Evolutionary conservation across 306 rosid genomes (phyloP).

Genomic region (Medicago lupulina): DNA sequence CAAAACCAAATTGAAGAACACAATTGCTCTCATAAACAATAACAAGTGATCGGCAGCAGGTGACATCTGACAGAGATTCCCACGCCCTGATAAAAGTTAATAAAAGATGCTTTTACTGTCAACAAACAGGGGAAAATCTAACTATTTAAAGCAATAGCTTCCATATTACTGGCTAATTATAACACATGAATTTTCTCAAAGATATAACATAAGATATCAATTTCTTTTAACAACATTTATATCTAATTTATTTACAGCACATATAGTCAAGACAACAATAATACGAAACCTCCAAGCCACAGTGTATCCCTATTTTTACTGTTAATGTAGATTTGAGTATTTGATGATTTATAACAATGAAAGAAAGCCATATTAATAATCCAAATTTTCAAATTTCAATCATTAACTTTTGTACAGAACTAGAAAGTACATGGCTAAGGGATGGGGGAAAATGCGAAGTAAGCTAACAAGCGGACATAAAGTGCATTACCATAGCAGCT

Average conservation of each 20-base stretch:
- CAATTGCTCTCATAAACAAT: conserved; percentile 70
- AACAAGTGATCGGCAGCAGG: conserved; percentile 81
- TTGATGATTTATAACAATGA: not conserved
- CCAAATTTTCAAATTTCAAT: conserved; percentile 1
- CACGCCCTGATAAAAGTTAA: conserved; percentile 70
- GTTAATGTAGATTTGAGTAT: not conserved
- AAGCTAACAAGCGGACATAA: conserved; percentile 12
- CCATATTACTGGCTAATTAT: conserved; percentile 12
- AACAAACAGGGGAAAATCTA: conserved; percentile 17
- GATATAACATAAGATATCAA: not conserved
- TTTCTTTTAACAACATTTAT: not conserved
- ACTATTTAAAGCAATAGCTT: conserved; percentile 22
- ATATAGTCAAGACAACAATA: conserved; percentile 2
- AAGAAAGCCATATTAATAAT: not conserved
- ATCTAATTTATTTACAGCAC: conserved; percentile 6
- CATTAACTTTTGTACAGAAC: not conserved
- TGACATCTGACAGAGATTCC: conserved; percentile 70
- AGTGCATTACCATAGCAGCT: conserved; percentile 71
- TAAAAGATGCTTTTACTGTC: conserved; percentile 33
- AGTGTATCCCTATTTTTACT: conserved; percentile 3
- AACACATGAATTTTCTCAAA: not conserved
- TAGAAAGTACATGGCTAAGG: not conserved
- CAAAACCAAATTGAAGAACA: conserved; percentile 82
- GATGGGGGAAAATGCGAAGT: not conserved
- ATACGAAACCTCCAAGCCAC: conserved; percentile 13